These are phyloP conservation scores for Hirsutella minnesotensis DNA, from an alignment of 2,329 filamentous ascomycete species.

Conservation along the genomic window DNA sequence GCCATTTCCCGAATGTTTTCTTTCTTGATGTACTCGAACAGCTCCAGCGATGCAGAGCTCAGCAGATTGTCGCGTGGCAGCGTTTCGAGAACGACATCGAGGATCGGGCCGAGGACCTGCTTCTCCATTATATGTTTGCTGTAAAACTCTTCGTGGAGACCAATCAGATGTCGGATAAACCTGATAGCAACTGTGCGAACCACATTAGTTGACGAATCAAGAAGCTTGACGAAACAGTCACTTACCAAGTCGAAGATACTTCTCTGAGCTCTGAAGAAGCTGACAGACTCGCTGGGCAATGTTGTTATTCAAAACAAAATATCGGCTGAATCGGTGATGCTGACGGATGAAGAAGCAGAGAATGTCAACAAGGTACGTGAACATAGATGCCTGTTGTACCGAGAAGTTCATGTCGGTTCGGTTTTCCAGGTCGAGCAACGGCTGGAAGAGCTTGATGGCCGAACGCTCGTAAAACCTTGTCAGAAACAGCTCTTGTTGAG, in stretches of 20 bases:
- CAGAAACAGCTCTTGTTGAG: constrained; percentile 76
- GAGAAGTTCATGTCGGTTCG: constrained; percentile 58
- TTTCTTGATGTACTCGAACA: constrained; percentile 83
- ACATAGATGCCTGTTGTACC: constrained; percentile 80
- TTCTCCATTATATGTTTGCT: constrained; percentile 74
- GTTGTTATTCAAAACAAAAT: constrained; percentile 72
- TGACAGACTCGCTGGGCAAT: constrained; percentile 71
- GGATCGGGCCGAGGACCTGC: constrained; percentile 69
- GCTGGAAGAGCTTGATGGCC: constrained; percentile 74
- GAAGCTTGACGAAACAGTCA: neutral
- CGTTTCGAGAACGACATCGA: constrained; percentile 72
- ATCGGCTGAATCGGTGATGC: constrained; percentile 76
- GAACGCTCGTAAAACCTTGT: constrained; percentile 83
- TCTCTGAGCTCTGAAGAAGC: constrained; percentile 72
- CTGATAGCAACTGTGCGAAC: constrained; percentile 61
- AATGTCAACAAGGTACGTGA: constrained; percentile 83
- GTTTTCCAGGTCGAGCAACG: constrained; percentile 67
- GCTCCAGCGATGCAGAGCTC: constrained; percentile 84
- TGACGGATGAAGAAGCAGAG: constrained; percentile 89
- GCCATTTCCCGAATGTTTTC: constrained; percentile 74
- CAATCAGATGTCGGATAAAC: constrained; percentile 81
- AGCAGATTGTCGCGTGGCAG: constrained; percentile 88
- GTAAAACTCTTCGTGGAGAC: constrained; percentile 84
- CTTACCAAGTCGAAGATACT: constrained; percentile 82
- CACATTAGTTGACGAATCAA: constrained; percentile 9